Evolutionary conservation across 2,329 filamentous ascomycete species (phyloP).

Genomic region (Calonectria multiphialidica): DNA sequence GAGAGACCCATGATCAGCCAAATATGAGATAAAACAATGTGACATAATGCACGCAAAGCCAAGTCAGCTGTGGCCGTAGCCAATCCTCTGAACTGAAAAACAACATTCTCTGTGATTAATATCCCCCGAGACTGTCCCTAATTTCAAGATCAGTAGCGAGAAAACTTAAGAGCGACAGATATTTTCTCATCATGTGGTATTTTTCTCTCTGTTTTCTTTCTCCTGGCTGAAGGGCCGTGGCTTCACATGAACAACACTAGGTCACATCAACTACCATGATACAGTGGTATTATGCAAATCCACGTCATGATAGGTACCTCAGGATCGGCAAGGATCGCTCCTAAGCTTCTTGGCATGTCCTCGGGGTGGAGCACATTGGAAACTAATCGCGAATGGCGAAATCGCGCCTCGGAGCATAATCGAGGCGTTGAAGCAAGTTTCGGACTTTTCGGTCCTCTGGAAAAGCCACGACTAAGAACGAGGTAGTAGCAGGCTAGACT

Average conservation of each 20-base stretch:
- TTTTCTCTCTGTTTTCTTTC: no score
- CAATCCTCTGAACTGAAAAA: no score
- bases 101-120: no score
- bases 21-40: background rate
- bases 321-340: background rate
- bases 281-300: background rate
- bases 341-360: background rate
- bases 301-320: background rate
- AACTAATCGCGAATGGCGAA: background rate
- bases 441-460: background rate
- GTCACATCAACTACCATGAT: no score
- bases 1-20: rapidly evolving
- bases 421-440: background rate
- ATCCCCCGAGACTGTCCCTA: no score
- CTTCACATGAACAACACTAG: no score
- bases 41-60: background rate
- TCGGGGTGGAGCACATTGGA: background rate
- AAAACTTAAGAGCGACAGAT: no score
- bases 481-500: background rate
- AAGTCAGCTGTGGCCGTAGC: no score
- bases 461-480: background rate
- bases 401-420: background rate
- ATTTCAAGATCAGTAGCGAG: no score
- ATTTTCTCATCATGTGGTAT: no score
- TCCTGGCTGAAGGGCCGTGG: no score